Conservation (phyloP, 371 early-diverging fungal genomes). For the Zancudomyces culisetae region DNA sequence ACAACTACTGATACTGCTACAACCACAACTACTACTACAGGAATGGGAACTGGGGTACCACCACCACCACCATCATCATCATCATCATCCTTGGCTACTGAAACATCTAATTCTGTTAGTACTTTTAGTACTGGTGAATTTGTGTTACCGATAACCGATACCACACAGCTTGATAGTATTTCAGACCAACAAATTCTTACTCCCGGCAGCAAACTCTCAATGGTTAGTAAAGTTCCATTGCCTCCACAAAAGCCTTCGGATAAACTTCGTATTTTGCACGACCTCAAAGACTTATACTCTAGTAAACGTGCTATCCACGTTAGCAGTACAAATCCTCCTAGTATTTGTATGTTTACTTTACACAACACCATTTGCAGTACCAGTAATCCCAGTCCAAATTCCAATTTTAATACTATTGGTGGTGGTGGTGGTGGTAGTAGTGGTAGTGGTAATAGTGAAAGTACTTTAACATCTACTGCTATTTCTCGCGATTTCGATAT, state of each 20-base stretch:
- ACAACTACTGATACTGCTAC: no score
- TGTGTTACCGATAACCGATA: no score
- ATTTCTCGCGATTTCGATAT: constrained; percentile 58
- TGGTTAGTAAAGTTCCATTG: constrained; percentile 16
- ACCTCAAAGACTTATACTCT: constrained; percentile 65
- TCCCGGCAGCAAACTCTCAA: constrained; percentile 3
- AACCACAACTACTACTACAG: no score
- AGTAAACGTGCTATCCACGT: constrained; percentile 57
- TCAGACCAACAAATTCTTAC: not conserved
- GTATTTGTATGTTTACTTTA: constrained; percentile 93
- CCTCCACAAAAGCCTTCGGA: constrained; percentile 56
- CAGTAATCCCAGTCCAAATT: no score
- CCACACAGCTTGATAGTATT: no score
- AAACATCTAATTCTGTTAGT: no score
- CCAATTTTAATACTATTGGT: no score
- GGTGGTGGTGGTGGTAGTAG: no score
- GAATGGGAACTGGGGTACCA: no score
- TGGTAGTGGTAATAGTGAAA: not conserved
- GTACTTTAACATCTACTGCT: constrained; percentile 49
- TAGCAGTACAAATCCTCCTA: constrained; percentile 62
- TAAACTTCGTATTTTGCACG: constrained; percentile 50
- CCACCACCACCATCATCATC: no score
- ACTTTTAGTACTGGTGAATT: no score
- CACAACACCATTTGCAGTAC: constrained; percentile 74
- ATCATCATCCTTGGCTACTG: no score